These are phyloP conservation scores for Eremochloa ophiuroides DNA, from an alignment of 176 grass and related monocot species.

Conservation along the genomic window DNA sequence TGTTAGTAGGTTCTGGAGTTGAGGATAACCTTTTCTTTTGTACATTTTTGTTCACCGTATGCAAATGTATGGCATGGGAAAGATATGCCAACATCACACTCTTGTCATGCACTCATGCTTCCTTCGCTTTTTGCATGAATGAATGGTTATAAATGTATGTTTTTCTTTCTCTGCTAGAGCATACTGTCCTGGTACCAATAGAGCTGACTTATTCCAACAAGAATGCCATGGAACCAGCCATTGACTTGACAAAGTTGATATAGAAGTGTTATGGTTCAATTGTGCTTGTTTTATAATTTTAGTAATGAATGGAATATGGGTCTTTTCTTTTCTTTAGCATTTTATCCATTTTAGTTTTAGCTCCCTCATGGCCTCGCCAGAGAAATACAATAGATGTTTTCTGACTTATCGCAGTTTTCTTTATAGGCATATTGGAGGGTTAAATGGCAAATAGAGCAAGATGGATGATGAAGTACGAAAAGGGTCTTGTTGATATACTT, in stretches of 20 bases:
- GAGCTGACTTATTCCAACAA: background rate
- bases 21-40: background rate
- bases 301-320: background rate
- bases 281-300: background rate
- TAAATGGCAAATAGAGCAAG: constrained; percentile 50
- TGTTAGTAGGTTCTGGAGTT: background rate
- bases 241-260: background rate
- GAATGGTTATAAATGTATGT: background rate
- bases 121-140: background rate
- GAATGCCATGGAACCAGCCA: background rate
- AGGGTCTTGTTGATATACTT: constrained; percentile 47
- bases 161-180: background rate
- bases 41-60: background rate
- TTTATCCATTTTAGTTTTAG: background rate
- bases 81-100: background rate
- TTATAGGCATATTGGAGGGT: background rate
- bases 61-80: background rate
- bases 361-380: background rate
- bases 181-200: background rate
- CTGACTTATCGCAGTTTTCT: background rate
- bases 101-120: background rate
- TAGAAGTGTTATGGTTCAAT: background rate
- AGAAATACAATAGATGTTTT: constrained; percentile 6
- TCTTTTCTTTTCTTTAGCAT: background rate
- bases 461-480: constrained; percentile 48